Evolutionary conservation across 2,329 filamentous ascomycete genomes (phyloP), one percentile per base, ranked within the genome.

Genomic region (Pseudogymnoascus sp.): DNA sequence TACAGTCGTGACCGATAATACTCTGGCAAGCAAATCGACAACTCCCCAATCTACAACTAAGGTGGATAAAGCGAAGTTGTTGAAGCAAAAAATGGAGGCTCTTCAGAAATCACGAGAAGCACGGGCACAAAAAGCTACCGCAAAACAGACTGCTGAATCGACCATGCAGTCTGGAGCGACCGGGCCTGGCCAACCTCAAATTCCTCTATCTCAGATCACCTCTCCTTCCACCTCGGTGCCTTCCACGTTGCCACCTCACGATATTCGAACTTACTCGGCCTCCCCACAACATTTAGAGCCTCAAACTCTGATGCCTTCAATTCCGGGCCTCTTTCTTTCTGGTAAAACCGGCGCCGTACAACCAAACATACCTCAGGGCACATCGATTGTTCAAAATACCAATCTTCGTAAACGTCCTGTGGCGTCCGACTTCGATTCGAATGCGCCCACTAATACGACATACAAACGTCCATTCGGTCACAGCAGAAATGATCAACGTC

Each of bases 81-180:
- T 93, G 57, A 86, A 90, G 67, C 84, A 91, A 71, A 91, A 91
- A 68, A 87, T 96, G 71, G 90, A 91, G 65, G 88, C 88, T 21
- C 77, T 95, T 21, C 85, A 86, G 68, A 87, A 84, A 69, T 78
- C 81, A 36, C 78, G 82, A 33, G 78, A 82, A 69, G 76, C 75
- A 62, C 69, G 79, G 13, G 74, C 76, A 21, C 68, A 72, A 62
- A 68, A 78, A 73, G 69, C 74, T 60, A 65, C 75, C 71, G 68
- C 74, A 71, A 71, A 74, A 64, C 69, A 60, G 62, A 65, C 62
- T 47, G 21, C 60, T 26, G 4, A 19, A 7, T 31, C 59, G 40
- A 33, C 28, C 21, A 33, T 21, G 17, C n/a, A 57, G n/a, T 33
- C 50, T 57, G 50, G n/a, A 19, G 11, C 28, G 17, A 33, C 17